Base-by-base conservation (phyloP, 352 stramenopile genomes). In the Phytopythium cucurbitacearum region DNA sequence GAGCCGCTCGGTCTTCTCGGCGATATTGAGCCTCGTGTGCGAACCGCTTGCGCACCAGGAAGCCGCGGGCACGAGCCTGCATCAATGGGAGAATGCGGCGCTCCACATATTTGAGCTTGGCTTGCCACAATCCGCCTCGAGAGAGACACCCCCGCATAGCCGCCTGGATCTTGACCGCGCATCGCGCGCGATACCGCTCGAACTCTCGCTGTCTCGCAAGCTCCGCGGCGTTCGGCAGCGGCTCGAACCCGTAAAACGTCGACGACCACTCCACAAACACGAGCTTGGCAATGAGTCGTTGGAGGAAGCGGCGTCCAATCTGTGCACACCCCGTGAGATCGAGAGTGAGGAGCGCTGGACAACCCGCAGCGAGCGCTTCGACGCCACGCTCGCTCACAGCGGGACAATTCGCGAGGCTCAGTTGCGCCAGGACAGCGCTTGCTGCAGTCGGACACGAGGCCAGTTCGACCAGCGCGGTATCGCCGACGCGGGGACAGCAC, bases 231-330 rank as follows among this genome's bases (percentile, higher is more conserved):
- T 96, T 89, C 7, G 85, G 83, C 3, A 93, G 65, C 6, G 87
- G 85, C 53, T 93, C 76, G 43, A 89, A 94, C n/a, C 87, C 88
- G 41, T 94, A 87, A 56, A 91, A 95, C 11, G 56, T 72, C n/a
- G 58, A 73, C 3, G 85, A 78, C 71, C 80, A 90, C 51, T 97
- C 78, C 33, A 95, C 87, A 46, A 95, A 93, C 50, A 74, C 74
- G 33, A 97, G 80, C 41, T 79, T 76, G 7, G 71, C 56, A 38
- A 94, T 69, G 12, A 95, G 62, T 16, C 66, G 56, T 45, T 93
- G 82, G 1, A 96, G 59, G 44, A 94, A 95, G 0, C 74, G 64
- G 15, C 85, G 69, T 1, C 82, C 71, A 49, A 97, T 80, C 32
- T 77, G 64, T 13, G 62, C 64, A 59, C 87, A 96, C 28, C 84